Conservation (phyloP, 768 basidiomycete genomes). For the Leccinum subtestaceum region DNA sequence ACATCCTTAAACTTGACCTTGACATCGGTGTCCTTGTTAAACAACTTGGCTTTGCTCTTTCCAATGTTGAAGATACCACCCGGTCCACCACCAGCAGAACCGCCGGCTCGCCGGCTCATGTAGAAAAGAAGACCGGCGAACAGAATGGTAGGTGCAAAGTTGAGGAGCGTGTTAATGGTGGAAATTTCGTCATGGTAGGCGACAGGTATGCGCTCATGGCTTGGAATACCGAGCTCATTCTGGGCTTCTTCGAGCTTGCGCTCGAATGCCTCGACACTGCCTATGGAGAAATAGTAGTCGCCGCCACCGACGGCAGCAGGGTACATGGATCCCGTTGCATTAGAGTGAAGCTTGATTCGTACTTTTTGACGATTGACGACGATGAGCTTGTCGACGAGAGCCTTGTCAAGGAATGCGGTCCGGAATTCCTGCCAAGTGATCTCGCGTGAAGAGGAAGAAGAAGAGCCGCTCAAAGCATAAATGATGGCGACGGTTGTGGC, state of each 20-base stretch:
- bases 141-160: conserved; percentile 93
- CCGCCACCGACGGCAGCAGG: conserved; percentile 52
- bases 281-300: conserved; percentile 94
- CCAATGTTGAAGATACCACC: conserved; percentile 97
- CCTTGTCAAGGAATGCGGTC: conserved; percentile 94
- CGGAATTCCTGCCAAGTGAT: conserved; percentile 99
- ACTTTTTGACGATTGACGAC: conserved; percentile 91
- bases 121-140: conserved; percentile 88
- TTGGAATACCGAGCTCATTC: conserved; percentile 86
- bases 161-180: conserved; percentile 73
- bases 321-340: conserved; percentile 79
- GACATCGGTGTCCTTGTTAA: conserved; percentile 96
- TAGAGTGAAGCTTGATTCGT: conserved; percentile 89
- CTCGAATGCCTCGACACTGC: conserved; percentile 95
- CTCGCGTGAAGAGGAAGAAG: conserved; percentile 63
- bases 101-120: conserved; percentile 71
- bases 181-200: conserved; percentile 96
- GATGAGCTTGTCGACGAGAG: conserved; percentile 88
- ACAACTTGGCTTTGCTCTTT: conserved; percentile 90
- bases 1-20: conserved; percentile 94
- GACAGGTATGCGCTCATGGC: conserved; percentile 91
- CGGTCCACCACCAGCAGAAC: conserved; percentile 57
- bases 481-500: conserved; percentile 61
- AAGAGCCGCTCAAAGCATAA: conserved; percentile 53
- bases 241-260: conserved; percentile 94